Conservation (phyloP, 2,329 filamentous ascomycete genomes). For the Apiospora arundinis region DNA sequence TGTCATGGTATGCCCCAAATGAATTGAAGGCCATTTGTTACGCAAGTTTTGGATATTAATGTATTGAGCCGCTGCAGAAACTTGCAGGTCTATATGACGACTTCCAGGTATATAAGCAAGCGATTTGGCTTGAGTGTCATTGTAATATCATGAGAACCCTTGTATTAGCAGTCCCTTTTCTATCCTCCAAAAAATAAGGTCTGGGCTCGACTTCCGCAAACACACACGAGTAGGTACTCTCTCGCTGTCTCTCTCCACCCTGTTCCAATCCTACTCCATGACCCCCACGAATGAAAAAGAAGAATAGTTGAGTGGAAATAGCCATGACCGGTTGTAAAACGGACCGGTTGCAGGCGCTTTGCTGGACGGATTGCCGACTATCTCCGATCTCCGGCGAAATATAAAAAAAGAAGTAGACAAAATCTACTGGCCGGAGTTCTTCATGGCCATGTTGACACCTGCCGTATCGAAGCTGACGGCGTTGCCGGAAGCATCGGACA, state of each 20-base stretch:
- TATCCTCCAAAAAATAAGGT: background rate
- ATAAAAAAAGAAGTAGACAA: background rate
- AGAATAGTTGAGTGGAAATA: background rate
- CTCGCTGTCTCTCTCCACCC: background rate
- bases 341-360: background rate
- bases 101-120: background rate
- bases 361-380: background rate
- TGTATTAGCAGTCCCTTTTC: slow-evolving; percentile 6
- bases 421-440: slow-evolving; percentile 44
- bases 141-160: slow-evolving; percentile 16
- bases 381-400: background rate
- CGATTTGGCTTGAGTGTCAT: background rate
- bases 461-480: slow-evolving; percentile 52
- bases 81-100: background rate
- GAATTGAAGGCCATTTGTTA: background rate
- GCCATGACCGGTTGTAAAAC: background rate
- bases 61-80: background rate
- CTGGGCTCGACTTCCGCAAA: background rate
- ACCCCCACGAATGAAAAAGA: slow-evolving; percentile 4
- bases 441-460: slow-evolving; percentile 50
- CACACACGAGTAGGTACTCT: background rate
- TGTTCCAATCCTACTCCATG: background rate
- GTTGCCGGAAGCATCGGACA: slow-evolving; percentile 53
- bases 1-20: background rate
- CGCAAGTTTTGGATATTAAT: slow-evolving; percentile 9